Percentiles rank a stretch among this genome's conserved stretches.
Conservation (phyloP, 192 early-diverging fungal genomes). For the Dissophora globulifera region DNA sequence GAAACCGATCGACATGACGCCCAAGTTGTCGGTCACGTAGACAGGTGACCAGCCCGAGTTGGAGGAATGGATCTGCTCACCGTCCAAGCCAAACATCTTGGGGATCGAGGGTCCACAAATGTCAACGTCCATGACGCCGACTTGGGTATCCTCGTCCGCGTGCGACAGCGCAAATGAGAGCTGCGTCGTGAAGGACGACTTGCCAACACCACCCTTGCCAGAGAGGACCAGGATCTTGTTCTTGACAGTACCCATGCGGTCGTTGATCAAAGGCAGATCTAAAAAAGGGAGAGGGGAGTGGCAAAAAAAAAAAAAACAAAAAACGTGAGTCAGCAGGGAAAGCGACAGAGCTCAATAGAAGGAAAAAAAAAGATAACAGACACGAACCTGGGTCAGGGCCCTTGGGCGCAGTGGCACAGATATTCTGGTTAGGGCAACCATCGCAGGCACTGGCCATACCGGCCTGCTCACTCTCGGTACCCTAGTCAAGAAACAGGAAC, state of each 20-base stretch:
- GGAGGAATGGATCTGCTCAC: constrained; percentile 85
- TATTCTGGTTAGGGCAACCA: constrained; percentile 84
- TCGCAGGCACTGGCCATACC: constrained; percentile 80
- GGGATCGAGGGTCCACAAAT: constrained; percentile 97
- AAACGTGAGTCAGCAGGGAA: constrained; percentile 10
- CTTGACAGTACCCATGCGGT: constrained; percentile 71
- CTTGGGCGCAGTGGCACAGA: constrained; percentile 80
- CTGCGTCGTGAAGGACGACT: constrained; percentile 91
- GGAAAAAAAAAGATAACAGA: neutral
- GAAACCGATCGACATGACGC: constrained; percentile 94
- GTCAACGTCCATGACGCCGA: constrained; percentile 96
- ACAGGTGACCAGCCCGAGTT: constrained; percentile 85
- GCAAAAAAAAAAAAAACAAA: neutral
- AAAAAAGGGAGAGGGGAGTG: no score
- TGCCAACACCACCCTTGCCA: constrained; percentile 99
- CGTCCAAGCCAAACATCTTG: constrained; percentile 87
- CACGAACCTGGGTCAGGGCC: constrained; percentile 78
- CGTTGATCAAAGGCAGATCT: constrained; percentile 73
- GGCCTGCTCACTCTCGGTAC: constrained; percentile 75
- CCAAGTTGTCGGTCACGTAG: constrained; percentile 81
- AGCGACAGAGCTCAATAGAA: neutral
- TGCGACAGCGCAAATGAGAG: constrained; percentile 85
- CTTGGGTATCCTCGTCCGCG: constrained; percentile 59
- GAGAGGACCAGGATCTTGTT: constrained; percentile 96
- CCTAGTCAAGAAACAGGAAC: constrained; percentile 46